Conservation (phyloP, 257 asterid species). For the Nicotiana paniculata region DNA sequence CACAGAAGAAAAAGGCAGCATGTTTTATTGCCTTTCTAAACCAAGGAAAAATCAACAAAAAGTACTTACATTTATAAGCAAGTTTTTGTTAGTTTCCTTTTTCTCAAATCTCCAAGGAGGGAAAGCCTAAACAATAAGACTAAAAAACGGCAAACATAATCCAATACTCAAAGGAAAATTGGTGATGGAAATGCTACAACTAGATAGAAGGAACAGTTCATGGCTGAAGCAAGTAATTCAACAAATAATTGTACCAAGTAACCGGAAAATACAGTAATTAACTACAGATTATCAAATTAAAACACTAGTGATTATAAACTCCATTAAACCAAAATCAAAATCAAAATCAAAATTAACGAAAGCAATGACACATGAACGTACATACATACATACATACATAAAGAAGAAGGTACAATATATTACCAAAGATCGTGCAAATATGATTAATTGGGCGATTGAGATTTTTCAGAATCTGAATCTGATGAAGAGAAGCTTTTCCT, state of each 20-base stretch:
- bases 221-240: not conserved
- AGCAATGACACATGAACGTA: not conserved
- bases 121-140: not conserved
- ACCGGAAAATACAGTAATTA: not conserved
- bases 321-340: not conserved
- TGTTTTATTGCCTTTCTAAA: not conserved
- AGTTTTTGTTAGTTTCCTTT: not conserved
- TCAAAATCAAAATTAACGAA: not conserved
- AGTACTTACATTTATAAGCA: not conserved
- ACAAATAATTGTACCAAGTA: not conserved
- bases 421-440: not conserved
- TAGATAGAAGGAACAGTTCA: not conserved
- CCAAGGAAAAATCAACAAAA: not conserved
- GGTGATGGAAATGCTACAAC: not conserved
- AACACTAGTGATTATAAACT: not conserved
- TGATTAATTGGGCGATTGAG: not conserved
- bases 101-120: not conserved
- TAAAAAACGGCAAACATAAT: not conserved
- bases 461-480: not conserved
- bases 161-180: not conserved
- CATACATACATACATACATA: not conserved
- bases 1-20: not conserved
- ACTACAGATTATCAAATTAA: not conserved
- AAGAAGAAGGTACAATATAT: not conserved
- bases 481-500: not conserved